Percentiles rank a stretch among this genome's conserved stretches.
phyloP scores from a whole-genome alignment of 2,329 filamentous ascomycete genomes.

The Myriosclerotinia scirpicola region DNA sequence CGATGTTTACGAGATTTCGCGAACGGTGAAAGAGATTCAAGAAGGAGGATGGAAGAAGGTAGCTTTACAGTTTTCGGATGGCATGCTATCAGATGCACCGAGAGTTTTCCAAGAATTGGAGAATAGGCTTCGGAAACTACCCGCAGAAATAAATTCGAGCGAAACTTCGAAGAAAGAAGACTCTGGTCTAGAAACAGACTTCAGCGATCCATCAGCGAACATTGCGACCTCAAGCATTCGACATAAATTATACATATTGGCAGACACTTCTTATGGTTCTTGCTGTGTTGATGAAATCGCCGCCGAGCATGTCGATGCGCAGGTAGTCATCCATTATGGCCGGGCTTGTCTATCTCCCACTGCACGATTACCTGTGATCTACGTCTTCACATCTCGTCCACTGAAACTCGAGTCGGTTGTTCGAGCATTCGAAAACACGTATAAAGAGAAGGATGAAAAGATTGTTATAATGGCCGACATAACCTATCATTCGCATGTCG shows the following conservation, averaged over 20 bases:
- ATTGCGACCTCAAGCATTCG: background rate
- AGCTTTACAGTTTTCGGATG: constrained; percentile 93
- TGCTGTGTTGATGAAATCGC: constrained; percentile 98
- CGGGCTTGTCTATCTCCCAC: constrained; percentile 90
- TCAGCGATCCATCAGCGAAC: constrained; percentile 27
- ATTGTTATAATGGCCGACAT: constrained; percentile 87
- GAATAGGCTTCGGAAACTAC: constrained; percentile 45
- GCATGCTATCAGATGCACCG: constrained; percentile 84
- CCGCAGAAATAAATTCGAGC: constrained; percentile 19
- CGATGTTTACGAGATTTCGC: constrained; percentile 79
- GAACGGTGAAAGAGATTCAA: constrained; percentile 76
- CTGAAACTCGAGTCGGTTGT: constrained; percentile 61
- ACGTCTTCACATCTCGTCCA: constrained; percentile 78
- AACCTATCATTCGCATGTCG: constrained; percentile 76
- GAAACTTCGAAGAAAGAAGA: constrained; percentile 18
- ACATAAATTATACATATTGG: constrained; percentile 71
- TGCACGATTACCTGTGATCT: constrained; percentile 80
- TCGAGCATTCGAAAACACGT: constrained; percentile 65
- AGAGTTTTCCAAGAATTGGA: constrained; percentile 70
- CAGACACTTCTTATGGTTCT: constrained; percentile 93
- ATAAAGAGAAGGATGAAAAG: constrained; percentile 57
- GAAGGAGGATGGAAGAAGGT: constrained; percentile 70
- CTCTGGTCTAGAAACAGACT: constrained; percentile 28
- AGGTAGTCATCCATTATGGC: constrained; percentile 93
- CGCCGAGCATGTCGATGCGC: constrained; percentile 86